Evolutionary conservation across 805 yeast species (phyloP).

Genomic region (Metschnikowia cerradonensis): DNA sequence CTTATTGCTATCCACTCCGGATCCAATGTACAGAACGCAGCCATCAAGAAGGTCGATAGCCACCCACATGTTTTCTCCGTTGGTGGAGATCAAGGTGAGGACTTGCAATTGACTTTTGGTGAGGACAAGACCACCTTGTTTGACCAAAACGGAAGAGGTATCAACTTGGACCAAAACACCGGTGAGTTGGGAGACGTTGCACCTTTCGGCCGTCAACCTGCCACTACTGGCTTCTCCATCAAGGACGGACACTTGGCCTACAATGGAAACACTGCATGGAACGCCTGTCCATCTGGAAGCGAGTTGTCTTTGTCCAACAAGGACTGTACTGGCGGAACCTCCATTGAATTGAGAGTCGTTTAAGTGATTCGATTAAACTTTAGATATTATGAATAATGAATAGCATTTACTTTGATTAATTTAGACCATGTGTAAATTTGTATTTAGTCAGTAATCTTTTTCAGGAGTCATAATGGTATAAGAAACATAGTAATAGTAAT

Average conservation of each 20-base stretch:
- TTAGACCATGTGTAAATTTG: no score
- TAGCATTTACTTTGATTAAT: background rate
- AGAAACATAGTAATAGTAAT: no score
- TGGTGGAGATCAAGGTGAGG: conserved; percentile 31
- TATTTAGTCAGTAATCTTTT: no score
- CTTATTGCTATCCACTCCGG: conserved; percentile 25
- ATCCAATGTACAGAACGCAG: conserved; percentile 22
- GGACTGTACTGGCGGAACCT: conserved; percentile 28
- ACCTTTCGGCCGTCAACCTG: conserved; percentile 28
- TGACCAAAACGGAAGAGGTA: conserved; percentile 29
- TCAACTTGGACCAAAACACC: conserved; percentile 25
- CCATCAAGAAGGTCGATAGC: conserved; percentile 25
- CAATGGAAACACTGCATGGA: conserved; percentile 32
- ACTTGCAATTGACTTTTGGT: conserved; percentile 8
- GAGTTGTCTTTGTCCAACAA: conserved; percentile 20
- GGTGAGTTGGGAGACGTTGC: conserved; percentile 33
- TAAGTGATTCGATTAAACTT: background rate
- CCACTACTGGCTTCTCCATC: conserved; percentile 40
- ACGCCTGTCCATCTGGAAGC: conserved; percentile 35
- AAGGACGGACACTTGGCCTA: conserved; percentile 33
- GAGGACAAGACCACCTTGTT: conserved; percentile 11
- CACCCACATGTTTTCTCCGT: conserved; percentile 34
- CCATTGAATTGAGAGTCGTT: conserved; percentile 23
- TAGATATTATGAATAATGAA: background rate
- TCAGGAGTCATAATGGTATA: no score